Evolutionary conservation across 169 alveolate species (phyloP), one percentile per base, ranked within the genome.

Genomic region (Plasmodium sp.): DNA sequence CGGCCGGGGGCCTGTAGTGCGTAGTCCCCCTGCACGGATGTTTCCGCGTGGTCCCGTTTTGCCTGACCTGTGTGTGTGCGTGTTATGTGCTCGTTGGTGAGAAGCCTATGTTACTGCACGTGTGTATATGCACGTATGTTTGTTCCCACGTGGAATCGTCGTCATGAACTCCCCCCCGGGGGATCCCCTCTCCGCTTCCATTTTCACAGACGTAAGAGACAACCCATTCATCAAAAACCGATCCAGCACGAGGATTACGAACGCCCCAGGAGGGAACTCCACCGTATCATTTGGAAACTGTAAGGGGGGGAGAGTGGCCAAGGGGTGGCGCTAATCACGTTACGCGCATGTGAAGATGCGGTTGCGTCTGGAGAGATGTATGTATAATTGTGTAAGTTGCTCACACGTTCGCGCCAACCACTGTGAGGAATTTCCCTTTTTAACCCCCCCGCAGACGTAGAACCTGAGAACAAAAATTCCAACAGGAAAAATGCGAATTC

Each of bases 211-310:
- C 67, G 94, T 86, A 54, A 79, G 36, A n/a, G 94, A 86, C 31
- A 86, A 86, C 71, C 94, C 94, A 22, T 86, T 86, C 71, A 86
- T 86, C 9, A 86, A 77, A 56, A 86, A 86, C 6, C 67, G 94
- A 51, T 79, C 94, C 18, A 86, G 94, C 45, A 86, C 94, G 2
- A 33, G 94, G 41, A 43, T 86, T 31, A 86, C 85, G 48, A 77
- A 86, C 31, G 94, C 94, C 2, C 94, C 94, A n/a, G 94, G 94
- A 16, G 94, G 94, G 31, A 79, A 86, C 22, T 86, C 94, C 4
- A n/a, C 85, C 14, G 45, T 86, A 86, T 86, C 94, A 16, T 86
- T 86, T 86, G 94, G 94, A 58, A 86, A 86, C 45, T 86, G 94
- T 86, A 86, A 86, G 41, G 62, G 31, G 41, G 5, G 12, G 36